phyloP scores from a whole-genome alignment of 2,329 filamentous ascomycete species.

The Aspergillus ochraceoroseus region DNA sequence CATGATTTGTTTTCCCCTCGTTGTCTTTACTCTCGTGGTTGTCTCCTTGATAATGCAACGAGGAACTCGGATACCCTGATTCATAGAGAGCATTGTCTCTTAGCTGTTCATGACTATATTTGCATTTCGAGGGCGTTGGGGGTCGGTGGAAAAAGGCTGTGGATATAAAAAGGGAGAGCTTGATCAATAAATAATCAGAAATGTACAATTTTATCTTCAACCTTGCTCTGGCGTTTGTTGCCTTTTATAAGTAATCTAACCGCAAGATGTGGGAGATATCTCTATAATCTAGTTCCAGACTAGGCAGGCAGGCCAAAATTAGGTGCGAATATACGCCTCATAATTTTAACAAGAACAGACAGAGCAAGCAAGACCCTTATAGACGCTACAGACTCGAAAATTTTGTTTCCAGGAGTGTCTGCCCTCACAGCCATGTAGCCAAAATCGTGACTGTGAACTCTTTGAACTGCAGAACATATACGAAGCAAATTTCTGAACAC shows the following conservation, averaged over 20 bases:
- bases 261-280: too few species aligned
- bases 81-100: constrained; percentile 7
- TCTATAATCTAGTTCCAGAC: too few species aligned
- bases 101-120: constrained; percentile 11
- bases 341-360: too few species aligned
- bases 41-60: constrained; percentile 1
- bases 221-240: too few species aligned
- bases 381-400: too few species aligned
- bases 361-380: too few species aligned
- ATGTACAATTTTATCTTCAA: background rate
- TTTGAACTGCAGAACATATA: constrained; percentile 3
- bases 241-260: too few species aligned
- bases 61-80: constrained; percentile 13
- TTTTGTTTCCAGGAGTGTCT: too few species aligned
- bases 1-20: constrained; percentile 2
- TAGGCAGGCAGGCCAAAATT: too few species aligned
- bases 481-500: constrained; percentile 19
- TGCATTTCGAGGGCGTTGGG: constrained; percentile 14
- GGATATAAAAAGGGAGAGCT: constrained; percentile 8
- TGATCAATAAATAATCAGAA: constrained; percentile 2
- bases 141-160: background rate
- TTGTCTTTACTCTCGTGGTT: too few species aligned
- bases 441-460: background rate
- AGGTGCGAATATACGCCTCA: too few species aligned
- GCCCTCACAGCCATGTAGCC: too few species aligned